phyloP scores from a whole-genome alignment of 148 eudicot species.

The Camellia granthamiana region DNA sequence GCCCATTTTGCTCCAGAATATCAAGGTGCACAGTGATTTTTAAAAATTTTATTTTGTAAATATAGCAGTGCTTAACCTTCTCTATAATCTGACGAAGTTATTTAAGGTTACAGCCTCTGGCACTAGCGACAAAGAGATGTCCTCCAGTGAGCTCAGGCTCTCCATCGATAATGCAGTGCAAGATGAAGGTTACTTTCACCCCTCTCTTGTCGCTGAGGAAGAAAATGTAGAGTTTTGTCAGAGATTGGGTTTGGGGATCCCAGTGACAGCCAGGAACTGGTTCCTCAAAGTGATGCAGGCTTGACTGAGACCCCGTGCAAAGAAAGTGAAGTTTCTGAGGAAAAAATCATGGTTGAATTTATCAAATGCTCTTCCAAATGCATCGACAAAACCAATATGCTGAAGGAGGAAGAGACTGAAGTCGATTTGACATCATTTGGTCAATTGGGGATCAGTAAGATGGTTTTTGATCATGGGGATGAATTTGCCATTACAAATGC shows the following conservation, averaged over 20 bases:
- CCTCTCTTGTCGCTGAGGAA: not conserved
- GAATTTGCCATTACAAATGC: not conserved
- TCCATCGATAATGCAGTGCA: not conserved
- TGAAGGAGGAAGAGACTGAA: not conserved
- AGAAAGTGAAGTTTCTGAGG: not conserved
- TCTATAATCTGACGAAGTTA: not conserved
- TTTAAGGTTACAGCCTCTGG: conserved; percentile 3
- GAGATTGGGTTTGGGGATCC: not conserved
- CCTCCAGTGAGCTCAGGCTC: not conserved
- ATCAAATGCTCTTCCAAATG: not conserved
- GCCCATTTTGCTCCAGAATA: not conserved
- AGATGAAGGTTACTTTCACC: not conserved
- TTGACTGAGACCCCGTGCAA: not conserved
- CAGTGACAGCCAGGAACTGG: not conserved
- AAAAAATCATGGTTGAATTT: not conserved
- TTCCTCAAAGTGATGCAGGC: not conserved
- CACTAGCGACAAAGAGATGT: not conserved
- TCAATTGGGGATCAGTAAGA: not conserved
- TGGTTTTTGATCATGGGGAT: conserved; percentile 1
- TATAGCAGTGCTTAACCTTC: not conserved
- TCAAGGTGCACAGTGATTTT: not conserved
- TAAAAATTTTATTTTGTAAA: not conserved
- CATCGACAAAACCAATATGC: not conserved
- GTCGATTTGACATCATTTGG: not conserved
- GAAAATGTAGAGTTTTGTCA: not conserved